These are phyloP conservation scores for Mycena rosella DNA, from an alignment of 768 basidiomycete genomes.

Conservation along the genomic window DNA sequence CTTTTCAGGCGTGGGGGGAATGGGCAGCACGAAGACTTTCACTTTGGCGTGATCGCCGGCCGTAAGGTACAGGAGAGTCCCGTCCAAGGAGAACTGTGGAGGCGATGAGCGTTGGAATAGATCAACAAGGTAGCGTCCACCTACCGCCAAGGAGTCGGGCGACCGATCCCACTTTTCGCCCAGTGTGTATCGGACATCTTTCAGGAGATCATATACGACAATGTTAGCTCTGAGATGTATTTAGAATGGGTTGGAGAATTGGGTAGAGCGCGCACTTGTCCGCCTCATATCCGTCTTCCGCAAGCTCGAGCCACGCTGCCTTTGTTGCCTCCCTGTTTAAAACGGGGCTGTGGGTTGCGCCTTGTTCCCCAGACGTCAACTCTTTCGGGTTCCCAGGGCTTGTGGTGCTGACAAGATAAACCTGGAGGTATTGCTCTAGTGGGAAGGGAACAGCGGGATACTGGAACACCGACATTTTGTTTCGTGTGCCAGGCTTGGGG, in stretches of 20 bases:
- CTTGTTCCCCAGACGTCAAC: conserved; percentile 87
- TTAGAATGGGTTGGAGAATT: conserved; percentile 3
- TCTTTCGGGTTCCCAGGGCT: conserved; percentile 66
- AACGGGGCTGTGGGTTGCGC: conserved; percentile 81
- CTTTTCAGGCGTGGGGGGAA: conserved; percentile 70
- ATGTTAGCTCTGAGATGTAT: conserved; percentile 71
- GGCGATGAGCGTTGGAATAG: conserved; percentile 17
- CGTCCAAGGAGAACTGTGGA: conserved; percentile 84
- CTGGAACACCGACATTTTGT: conserved; percentile 69
- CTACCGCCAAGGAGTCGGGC: conserved; percentile 69
- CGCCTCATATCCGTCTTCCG: conserved; percentile 89
- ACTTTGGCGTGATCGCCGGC: conserved; percentile 84
- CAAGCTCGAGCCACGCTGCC: conserved; percentile 90
- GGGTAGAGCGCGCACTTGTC: conserved; percentile 67
- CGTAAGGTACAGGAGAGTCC: conserved; percentile 75
- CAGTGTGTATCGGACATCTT: conserved; percentile 76
- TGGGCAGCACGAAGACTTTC: conserved; percentile 78
- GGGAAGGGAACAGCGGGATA: conserved; percentile 5
- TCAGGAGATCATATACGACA: conserved; percentile 81
- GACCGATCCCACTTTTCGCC: conserved; percentile 92
- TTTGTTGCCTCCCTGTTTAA: conserved; percentile 77
- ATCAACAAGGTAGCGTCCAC: conserved; percentile 45
- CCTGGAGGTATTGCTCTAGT: conserved; percentile 50
- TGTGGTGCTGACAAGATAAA: conserved; percentile 76
- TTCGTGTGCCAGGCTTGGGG: conserved; percentile 90